Evolutionary conservation across 352 stramenopile species (phyloP).

Genomic region (Globisporangium middletonii): DNA sequence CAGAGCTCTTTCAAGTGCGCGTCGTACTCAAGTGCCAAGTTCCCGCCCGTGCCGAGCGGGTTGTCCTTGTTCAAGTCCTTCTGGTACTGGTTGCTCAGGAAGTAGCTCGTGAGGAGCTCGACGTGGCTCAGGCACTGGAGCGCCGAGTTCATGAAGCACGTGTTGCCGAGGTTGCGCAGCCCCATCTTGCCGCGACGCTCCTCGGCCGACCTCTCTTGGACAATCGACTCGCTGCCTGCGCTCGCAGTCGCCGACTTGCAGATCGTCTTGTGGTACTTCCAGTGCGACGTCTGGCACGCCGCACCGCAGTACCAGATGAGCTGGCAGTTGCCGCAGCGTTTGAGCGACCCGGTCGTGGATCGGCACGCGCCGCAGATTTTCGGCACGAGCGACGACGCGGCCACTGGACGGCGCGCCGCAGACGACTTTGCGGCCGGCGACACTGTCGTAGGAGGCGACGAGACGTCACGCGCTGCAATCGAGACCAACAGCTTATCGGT

Average conservation of each 20-base stretch:
- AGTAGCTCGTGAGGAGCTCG: slow-evolving; percentile 90
- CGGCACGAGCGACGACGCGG: slow-evolving; percentile 19
- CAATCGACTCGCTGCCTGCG: slow-evolving; percentile 37
- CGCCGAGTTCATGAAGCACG: slow-evolving; percentile 81
- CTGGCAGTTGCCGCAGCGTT: slow-evolving; percentile 73
- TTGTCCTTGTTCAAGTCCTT: slow-evolving; percentile 96
- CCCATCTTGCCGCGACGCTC: slow-evolving; percentile 75
- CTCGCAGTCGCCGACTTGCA: slow-evolving; percentile 33
- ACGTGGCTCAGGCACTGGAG: slow-evolving; percentile 92
- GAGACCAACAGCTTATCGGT: slow-evolving; percentile 14
- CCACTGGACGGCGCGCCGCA: slow-evolving; percentile 11
- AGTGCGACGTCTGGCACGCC: slow-evolving; percentile 70
- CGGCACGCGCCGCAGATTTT: slow-evolving; percentile 70
- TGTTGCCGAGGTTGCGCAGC: slow-evolving; percentile 74
- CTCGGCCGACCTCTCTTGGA: slow-evolving; percentile 30
- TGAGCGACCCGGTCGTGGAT: slow-evolving; percentile 34
- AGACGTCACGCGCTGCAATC: background rate
- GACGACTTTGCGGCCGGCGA: slow-evolving; percentile 20
- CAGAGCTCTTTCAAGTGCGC: slow-evolving; percentile 94
- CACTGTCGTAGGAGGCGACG: background rate
- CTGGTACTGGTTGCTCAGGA: slow-evolving; percentile 90
- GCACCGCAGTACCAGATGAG: slow-evolving; percentile 73
- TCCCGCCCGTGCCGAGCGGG: slow-evolving; percentile 91
- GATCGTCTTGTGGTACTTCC: slow-evolving; percentile 71
- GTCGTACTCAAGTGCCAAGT: slow-evolving; percentile 93